phyloP scores from a whole-genome alignment of 2,329 filamentous ascomycete species.

The Cephalotrichum gorgonifer region DNA sequence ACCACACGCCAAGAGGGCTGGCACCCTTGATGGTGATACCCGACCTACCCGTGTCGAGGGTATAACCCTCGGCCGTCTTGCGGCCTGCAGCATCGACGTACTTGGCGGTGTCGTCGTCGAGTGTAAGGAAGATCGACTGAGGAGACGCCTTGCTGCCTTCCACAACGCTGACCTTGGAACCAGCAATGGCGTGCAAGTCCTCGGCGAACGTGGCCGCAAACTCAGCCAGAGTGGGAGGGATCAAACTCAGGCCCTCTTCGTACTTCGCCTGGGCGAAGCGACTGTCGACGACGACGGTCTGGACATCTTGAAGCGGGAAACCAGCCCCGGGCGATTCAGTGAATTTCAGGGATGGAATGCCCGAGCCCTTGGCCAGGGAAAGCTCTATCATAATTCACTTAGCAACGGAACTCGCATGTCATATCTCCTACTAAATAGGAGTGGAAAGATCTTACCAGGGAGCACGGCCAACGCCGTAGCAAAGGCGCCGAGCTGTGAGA shows the following conservation, averaged over 20 bases:
- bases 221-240: conserved; percentile 35
- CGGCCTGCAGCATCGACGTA: conserved; percentile 35
- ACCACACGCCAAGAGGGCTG: conserved; percentile 45
- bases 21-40: conserved; percentile 38
- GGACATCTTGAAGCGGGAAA: too few relatives aligned
- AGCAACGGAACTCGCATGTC: too few relatives aligned
- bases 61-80: conserved; percentile 37
- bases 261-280: conserved; percentile 29
- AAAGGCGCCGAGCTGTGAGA: too few relatives aligned
- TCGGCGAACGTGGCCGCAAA: conserved; percentile 35
- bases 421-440: too few relatives aligned
- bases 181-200: conserved; percentile 19
- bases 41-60: conserved; percentile 25
- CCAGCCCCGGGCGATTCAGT: too few relatives aligned
- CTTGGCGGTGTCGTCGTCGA: conserved; percentile 25
- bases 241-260: conserved; percentile 34
- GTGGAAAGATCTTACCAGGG: too few relatives aligned
- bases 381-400: too few relatives aligned
- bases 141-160: conserved; percentile 11
- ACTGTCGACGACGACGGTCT: conserved; percentile 32
- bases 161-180: conserved; percentile 17
- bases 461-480: too few relatives aligned
- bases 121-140: conserved; percentile 40
- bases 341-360: too few relatives aligned
- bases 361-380: too few relatives aligned